phyloP scores from a whole-genome alignment of 78 protist genomes.

The Corallochytrium limacisporum region DNA sequence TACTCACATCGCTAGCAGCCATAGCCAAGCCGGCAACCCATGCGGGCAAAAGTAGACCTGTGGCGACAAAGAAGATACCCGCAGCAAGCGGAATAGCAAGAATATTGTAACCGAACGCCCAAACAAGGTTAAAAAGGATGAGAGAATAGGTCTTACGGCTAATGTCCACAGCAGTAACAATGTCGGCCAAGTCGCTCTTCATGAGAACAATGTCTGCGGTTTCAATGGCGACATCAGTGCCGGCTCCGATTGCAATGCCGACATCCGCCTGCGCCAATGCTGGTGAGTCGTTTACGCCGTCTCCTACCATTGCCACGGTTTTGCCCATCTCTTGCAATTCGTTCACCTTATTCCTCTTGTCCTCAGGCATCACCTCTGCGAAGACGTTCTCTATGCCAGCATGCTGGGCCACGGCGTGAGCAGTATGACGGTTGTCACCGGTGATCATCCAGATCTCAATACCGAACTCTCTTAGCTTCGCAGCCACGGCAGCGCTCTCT shows the following conservation, averaged over 20 bases:
- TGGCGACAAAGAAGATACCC: slow-evolving; percentile 37
- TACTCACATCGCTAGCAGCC: neutral
- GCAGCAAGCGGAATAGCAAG: slow-evolving; percentile 69
- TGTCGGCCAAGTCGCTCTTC: slow-evolving; percentile 45
- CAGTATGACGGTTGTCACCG: slow-evolving; percentile 6
- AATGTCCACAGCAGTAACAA: slow-evolving; percentile 59
- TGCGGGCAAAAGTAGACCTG: neutral
- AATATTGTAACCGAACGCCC: slow-evolving; percentile 80
- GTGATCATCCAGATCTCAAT: slow-evolving; percentile 10
- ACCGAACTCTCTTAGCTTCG: neutral
- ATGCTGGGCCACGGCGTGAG: neutral
- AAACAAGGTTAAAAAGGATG: slow-evolving; percentile 68
- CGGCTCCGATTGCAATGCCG: slow-evolving; percentile 73
- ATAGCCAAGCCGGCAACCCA: slow-evolving; percentile 1
- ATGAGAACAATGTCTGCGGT: slow-evolving; percentile 72
- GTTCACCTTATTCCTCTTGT: slow-evolving; percentile 48
- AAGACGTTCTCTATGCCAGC: slow-evolving; percentile 32
- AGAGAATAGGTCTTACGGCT: slow-evolving; percentile 42
- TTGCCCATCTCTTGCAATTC: slow-evolving; percentile 43
- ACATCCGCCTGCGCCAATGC: slow-evolving; percentile 62
- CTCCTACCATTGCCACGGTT: slow-evolving; percentile 87
- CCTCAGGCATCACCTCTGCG: slow-evolving; percentile 70
- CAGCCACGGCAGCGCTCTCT: neutral
- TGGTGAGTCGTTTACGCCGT: slow-evolving; percentile 84
- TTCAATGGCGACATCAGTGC: slow-evolving; percentile 77